phyloP scores from a whole-genome alignment of 2,329 filamentous ascomycete species.

The Tolypocladium endophyticum region DNA sequence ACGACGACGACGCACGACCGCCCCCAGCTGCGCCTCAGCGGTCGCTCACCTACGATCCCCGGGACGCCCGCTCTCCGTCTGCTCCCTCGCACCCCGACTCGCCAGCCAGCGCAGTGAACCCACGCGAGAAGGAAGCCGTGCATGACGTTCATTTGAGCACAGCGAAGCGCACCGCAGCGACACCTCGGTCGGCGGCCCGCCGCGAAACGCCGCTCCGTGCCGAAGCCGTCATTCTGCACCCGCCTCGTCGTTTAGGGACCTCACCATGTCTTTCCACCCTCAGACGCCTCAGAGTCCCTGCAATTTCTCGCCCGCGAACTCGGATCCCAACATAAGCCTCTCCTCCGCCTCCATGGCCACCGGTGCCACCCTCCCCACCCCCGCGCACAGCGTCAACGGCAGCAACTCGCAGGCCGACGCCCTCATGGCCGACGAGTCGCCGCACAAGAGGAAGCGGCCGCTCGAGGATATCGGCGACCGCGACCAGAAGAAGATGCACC shows the following conservation, averaged over 20 bases:
- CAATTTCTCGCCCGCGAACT: slow-evolving; percentile 42
- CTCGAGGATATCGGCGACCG: slow-evolving; percentile 44
- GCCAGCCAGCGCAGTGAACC: too few species aligned
- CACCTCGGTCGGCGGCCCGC: too few species aligned
- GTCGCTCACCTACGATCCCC: too few species aligned
- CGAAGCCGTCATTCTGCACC: neutral
- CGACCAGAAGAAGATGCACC: slow-evolving; percentile 50
- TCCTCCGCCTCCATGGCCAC: slow-evolving; percentile 35
- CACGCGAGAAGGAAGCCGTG: too few species aligned
- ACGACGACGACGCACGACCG: too few species aligned
- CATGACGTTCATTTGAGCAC: too few species aligned
- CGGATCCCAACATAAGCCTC: slow-evolving; percentile 39
- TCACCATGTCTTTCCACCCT: slow-evolving; percentile 55
- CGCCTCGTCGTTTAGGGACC: slow-evolving; percentile 4
- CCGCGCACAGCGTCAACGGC: slow-evolving; percentile 52
- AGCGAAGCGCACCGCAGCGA: too few species aligned
- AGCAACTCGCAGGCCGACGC: slow-evolving; percentile 33
- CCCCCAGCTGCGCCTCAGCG: too few species aligned
- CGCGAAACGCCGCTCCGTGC: slow-evolving; percentile 17
- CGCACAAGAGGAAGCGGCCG: slow-evolving; percentile 52
- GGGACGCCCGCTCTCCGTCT: too few species aligned
- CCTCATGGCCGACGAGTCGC: slow-evolving; percentile 40
- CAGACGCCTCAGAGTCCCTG: slow-evolving; percentile 59
- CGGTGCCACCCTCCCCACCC: slow-evolving; percentile 47
- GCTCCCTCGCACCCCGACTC: too few species aligned